Evolutionary conservation across 768 basidiomycete genomes (phyloP).

Genomic region (Tubosaeta brunneosetosa): DNA sequence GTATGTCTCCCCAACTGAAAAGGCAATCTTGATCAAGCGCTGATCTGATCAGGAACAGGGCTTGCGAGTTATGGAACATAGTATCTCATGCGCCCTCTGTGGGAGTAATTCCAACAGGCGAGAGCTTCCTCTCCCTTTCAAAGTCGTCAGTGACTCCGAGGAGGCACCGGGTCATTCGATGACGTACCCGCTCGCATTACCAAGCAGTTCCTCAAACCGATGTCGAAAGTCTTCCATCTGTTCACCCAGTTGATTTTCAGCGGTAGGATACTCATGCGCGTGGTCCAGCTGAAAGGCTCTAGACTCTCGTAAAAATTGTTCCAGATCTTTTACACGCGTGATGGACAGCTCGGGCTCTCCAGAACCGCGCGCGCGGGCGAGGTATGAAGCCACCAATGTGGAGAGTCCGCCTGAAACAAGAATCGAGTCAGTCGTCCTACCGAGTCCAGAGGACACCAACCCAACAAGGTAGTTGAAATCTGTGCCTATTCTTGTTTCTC

Average conservation of each 20-base stretch:
- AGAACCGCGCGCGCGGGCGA: constrained; percentile 65
- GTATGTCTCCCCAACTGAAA: background rate
- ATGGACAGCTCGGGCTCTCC: constrained; percentile 65
- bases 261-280: constrained; percentile 34
- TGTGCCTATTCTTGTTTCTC: constrained; percentile 25
- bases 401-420: constrained; percentile 48
- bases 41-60: no score
- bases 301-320: constrained; percentile 65
- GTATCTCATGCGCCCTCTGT: background rate
- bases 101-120: constrained; percentile 13
- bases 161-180: background rate
- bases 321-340: constrained; percentile 53
- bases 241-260: constrained; percentile 6
- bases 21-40: background rate
- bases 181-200: constrained; percentile 23
- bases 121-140: constrained; percentile 22
- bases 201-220: constrained; percentile 29
- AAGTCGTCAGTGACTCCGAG: background rate
- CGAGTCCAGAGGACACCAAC: constrained; percentile 16
- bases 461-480: constrained; percentile 38
- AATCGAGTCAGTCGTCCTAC: background rate
- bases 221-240: constrained; percentile 15
- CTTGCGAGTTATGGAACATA: background rate
- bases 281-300: constrained; percentile 55
- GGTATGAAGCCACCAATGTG: constrained; percentile 68